A percentile compares a stretch with the other conserved stretches of the same genome.
phyloP scores from a whole-genome alignment of 2,329 filamentous ascomycete genomes.

The Macrophomina phaseolina region DNA sequence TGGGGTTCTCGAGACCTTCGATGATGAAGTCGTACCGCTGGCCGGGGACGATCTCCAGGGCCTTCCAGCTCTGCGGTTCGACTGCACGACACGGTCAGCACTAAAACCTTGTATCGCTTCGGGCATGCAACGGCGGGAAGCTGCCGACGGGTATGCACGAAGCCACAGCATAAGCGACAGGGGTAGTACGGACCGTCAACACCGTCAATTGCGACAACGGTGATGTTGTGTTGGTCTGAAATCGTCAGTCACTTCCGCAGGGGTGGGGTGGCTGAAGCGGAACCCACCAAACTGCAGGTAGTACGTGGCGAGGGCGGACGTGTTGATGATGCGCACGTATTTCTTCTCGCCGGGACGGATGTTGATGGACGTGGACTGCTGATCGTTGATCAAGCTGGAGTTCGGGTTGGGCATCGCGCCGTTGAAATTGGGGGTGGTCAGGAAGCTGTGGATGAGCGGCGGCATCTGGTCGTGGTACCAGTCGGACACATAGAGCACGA shows the following conservation, averaged over 20 bases:
- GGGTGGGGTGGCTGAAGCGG: no score
- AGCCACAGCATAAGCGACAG: constrained; percentile 61
- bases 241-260: neutral
- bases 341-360: constrained; percentile 63
- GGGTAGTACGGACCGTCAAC: constrained; percentile 30
- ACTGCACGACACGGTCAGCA: constrained; percentile 43
- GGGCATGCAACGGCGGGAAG: constrained; percentile 68
- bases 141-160: constrained; percentile 59
- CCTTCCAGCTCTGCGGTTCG: constrained; percentile 57
- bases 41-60: constrained; percentile 67
- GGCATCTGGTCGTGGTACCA: constrained; percentile 70
- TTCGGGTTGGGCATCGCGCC: constrained; percentile 71
- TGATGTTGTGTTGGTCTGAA: constrained; percentile 27
- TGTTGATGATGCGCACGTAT: constrained; percentile 71
- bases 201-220: constrained; percentile 27
- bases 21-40: constrained; percentile 64
- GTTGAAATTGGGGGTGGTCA: constrained; percentile 61
- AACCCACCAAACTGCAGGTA: constrained; percentile 51
- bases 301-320: constrained; percentile 73
- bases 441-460: constrained; percentile 46
- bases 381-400: constrained; percentile 69
- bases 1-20: constrained; percentile 67
- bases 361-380: constrained; percentile 51
- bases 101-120: constrained; percentile 39
- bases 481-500: constrained; percentile 73